Evolutionary conservation across 2,329 filamentous ascomycete genomes (phyloP).

Genomic region (Alternaria ethzedia): DNA sequence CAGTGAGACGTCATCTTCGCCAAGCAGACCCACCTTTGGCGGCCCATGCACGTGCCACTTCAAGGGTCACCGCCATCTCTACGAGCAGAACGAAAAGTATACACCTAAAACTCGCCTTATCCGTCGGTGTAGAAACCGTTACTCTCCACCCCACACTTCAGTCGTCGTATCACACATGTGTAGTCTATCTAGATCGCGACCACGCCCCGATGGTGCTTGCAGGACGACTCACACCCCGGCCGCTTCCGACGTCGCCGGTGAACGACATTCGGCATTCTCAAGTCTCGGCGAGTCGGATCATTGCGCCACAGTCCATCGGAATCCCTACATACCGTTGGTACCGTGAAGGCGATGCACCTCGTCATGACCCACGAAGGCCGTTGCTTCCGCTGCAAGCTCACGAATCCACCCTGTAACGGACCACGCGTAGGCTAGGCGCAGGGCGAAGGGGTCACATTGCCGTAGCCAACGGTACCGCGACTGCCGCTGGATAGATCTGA

Average conservation of each 20-base stretch:
- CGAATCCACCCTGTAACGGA: conserved; percentile 1
- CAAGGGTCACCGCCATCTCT: conserved; percentile 35
- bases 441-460: conserved; percentile 4
- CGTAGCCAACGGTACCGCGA: conserved; percentile 1
- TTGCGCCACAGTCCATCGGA: conserved; percentile 4
- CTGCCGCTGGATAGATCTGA: not conserved
- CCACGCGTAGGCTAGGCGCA: conserved; percentile 6
- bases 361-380: conserved; percentile 2
- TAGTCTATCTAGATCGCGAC: conserved; percentile 9
- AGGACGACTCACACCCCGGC: conserved; percentile 10
- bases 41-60: conserved; percentile 15
- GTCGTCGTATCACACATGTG: conserved; percentile 3
- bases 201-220: conserved; percentile 7
- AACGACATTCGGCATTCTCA: conserved; percentile 13
- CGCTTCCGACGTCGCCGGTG: conserved; percentile 19
- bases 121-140: conserved; percentile 42
- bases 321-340: not conserved
- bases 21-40: conserved; percentile 15
- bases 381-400: conserved; percentile 12
- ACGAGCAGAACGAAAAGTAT: conserved; percentile 12
- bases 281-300: conserved; percentile 15
- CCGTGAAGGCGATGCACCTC: conserved; percentile 1
- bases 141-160: conserved; percentile 14
- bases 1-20: conserved; percentile 26
- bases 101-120: conserved; percentile 9